Conservation (phyloP, 2,329 filamentous ascomycete genomes). For the Verticillium isaacii region DNA sequence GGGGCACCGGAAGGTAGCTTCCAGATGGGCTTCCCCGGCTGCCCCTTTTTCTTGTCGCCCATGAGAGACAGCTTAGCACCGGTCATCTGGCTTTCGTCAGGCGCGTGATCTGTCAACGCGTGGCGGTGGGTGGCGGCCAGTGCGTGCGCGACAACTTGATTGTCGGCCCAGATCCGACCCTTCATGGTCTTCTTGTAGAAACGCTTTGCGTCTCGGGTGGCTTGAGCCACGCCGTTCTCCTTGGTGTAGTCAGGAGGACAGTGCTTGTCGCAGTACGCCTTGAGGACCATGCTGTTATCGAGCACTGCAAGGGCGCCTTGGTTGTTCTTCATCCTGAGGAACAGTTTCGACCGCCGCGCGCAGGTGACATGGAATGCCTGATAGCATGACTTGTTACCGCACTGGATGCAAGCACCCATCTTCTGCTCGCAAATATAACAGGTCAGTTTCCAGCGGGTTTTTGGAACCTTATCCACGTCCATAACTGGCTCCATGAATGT, state of each 20-base stretch:
- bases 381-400: constrained; percentile 95
- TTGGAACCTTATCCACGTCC: constrained; percentile 96
- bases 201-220: constrained; percentile 76
- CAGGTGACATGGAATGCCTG: constrained; percentile 97
- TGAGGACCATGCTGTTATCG: constrained; percentile 75
- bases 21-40: constrained; percentile 69
- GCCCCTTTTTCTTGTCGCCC: constrained; percentile 71
- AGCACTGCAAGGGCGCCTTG: constrained; percentile 74
- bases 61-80: constrained; percentile 76
- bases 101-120: constrained; percentile 61
- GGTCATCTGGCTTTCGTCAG: constrained; percentile 78
- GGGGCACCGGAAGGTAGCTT: constrained; percentile 91
- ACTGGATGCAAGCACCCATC: constrained; percentile 98
- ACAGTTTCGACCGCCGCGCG: constrained; percentile 80
- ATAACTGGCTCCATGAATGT: constrained; percentile 98
- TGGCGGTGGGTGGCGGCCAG: constrained; percentile 69
- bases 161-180: constrained; percentile 87
- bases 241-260: constrained; percentile 83
- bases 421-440: constrained; percentile 97
- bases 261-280: constrained; percentile 95
- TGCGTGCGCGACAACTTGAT: constrained; percentile 74
- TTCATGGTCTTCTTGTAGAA: constrained; percentile 90
- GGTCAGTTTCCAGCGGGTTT: constrained; percentile 84
- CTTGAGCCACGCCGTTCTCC: constrained; percentile 77
- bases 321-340: constrained; percentile 93